phyloP scores from a whole-genome alignment of 331 rosid species.

The Acacia pycnantha region DNA sequence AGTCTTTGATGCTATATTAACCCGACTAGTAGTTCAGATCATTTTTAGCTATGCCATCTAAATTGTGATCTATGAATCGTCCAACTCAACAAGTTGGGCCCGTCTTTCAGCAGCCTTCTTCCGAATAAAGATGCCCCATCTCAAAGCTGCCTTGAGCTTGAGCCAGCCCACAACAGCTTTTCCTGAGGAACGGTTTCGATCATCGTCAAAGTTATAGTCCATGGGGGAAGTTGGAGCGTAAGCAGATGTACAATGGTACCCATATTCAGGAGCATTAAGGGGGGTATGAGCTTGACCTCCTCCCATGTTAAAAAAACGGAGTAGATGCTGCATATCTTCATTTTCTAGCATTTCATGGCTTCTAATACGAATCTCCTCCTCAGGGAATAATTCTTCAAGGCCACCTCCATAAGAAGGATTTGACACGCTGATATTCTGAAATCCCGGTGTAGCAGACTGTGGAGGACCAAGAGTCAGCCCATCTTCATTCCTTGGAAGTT shows the following conservation, averaged over 20 bases:
- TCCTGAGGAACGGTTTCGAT: constrained; percentile 67
- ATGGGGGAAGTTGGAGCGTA: constrained; percentile 45
- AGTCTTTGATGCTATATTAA: constrained; percentile 24
- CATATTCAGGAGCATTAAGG: constrained; percentile 51
- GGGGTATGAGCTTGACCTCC: constrained; percentile 51
- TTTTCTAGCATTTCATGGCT: constrained; percentile 86
- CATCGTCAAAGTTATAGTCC: constrained; percentile 50
- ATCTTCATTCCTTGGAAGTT: constrained; percentile 52
- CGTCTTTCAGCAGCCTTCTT: constrained; percentile 90
- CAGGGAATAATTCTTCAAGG: constrained; percentile 59
- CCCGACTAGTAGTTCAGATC: constrained; percentile 21
- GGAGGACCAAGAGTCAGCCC: constrained; percentile 41
- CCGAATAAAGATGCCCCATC: constrained; percentile 90
- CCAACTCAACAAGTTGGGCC: constrained; percentile 88
- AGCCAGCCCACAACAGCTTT: constrained; percentile 96
- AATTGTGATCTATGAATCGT: constrained; percentile 46
- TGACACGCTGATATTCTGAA: constrained; percentile 48
- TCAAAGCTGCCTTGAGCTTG: constrained; percentile 88
- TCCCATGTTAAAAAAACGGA: constrained; percentile 64
- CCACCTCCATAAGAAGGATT: constrained; percentile 63
- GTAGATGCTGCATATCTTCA: constrained; percentile 86
- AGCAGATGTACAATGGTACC: constrained; percentile 48
- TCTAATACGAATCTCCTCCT: constrained; percentile 83
- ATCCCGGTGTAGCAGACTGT: constrained; percentile 45
- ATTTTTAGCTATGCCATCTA: constrained; percentile 35